Percentiles rank a stretch among this genome's conserved stretches.
Evolutionary conservation across 768 basidiomycete genomes (phyloP).

Genomic region (Rhodotorula toruloides): DNA sequence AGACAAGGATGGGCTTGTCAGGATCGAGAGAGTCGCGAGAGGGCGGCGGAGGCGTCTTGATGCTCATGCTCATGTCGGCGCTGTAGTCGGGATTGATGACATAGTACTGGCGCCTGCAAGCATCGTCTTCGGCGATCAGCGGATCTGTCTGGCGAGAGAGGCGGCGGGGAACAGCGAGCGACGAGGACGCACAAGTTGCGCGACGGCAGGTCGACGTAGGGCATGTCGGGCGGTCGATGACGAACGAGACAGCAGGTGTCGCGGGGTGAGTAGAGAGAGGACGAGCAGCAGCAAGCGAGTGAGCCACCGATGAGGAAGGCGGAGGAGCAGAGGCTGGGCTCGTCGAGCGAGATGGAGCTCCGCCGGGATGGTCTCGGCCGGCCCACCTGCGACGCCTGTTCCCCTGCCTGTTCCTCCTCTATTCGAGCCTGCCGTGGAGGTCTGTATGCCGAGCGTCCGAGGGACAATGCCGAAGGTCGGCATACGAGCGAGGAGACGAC

Average conservation of each 20-base stretch:
- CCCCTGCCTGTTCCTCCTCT: too few species aligned
- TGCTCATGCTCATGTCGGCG: background rate
- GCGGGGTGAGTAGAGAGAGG: background rate
- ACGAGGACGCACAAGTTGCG: background rate
- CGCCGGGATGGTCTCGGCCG: too few species aligned
- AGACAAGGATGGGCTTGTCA: constrained; percentile 1
- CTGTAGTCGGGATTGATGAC: constrained; percentile 9
- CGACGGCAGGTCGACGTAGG: constrained; percentile 10
- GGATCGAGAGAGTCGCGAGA: background rate
- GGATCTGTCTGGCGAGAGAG: background rate
- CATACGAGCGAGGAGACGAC: too few species aligned
- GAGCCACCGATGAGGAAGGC: background rate
- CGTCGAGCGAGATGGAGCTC: too few species aligned
- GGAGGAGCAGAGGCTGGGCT: background rate
- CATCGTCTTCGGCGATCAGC: background rate
- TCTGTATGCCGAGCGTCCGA: too few species aligned
- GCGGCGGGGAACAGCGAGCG: background rate
- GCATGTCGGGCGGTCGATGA: constrained; percentile 6
- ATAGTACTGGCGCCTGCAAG: constrained; percentile 19
- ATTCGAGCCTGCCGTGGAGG: too few species aligned
- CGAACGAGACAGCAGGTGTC: too few species aligned
- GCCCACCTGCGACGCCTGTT: too few species aligned
- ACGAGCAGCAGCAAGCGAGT: background rate
- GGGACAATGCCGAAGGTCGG: too few species aligned
- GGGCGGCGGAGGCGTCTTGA: background rate